Evolutionary conservation across 2,329 filamentous ascomycete species (phyloP).

Genomic region (Scytalidium sp.): DNA sequence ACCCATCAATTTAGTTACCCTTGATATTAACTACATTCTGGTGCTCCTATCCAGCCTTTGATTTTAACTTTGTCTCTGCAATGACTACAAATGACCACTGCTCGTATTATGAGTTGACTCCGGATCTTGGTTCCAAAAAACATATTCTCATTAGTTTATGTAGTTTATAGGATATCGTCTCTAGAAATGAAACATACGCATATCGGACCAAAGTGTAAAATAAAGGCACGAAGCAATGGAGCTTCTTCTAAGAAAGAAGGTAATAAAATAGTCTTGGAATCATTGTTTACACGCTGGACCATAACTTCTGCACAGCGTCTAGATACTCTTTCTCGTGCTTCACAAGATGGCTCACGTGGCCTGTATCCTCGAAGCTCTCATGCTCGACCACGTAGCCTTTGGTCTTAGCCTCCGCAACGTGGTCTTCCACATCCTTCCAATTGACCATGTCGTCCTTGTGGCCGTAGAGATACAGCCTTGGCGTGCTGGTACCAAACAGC

Average conservation of each 20-base stretch:
- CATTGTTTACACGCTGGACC: constrained; percentile 6
- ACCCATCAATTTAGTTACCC: no score
- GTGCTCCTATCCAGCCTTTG: no score
- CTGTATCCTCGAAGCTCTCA: constrained; percentile 17
- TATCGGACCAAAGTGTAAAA: no score
- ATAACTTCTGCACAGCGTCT: constrained; percentile 17
- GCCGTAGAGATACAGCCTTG: constrained; percentile 24
- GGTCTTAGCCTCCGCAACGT: constrained; percentile 18
- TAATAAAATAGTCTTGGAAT: background rate
- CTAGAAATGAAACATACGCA: no score
- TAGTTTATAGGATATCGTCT: no score
- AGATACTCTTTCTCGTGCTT: constrained; percentile 19
- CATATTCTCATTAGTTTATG: no score
- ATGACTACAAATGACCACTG: no score
- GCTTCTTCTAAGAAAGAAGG: background rate
- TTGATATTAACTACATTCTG: no score
- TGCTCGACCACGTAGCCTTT: constrained; percentile 14
- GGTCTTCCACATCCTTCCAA: constrained; percentile 22
- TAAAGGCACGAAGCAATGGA: no score
- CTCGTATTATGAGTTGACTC: no score
- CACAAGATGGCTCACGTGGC: constrained; percentile 21
- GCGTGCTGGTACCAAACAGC: constrained; percentile 12
- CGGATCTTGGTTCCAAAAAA: no score
- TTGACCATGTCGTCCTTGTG: constrained; percentile 20
- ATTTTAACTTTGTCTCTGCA: no score